phyloP scores from a whole-genome alignment of 1,139 yeast species.

The Wickerhamomyces sp. region DNA sequence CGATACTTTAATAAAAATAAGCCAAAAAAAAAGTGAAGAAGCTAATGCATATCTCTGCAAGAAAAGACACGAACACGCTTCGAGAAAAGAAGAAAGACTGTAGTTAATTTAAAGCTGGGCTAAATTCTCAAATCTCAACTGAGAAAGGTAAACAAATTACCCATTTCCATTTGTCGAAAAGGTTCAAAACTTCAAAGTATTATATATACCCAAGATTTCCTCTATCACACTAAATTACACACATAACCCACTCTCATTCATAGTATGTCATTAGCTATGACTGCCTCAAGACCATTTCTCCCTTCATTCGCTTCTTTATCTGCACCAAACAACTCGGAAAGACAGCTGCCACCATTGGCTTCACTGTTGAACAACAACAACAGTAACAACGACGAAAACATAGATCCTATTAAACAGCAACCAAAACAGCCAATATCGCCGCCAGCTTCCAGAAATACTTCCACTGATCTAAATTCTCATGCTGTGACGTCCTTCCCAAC shows the following conservation, averaged over 20 bases:
- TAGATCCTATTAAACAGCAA: slow-evolving; percentile 1
- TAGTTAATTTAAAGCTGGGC: no score
- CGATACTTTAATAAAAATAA: no score
- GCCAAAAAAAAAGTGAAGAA: no score
- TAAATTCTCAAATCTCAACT: no score
- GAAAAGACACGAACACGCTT: no score
- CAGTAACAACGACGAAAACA: not conserved
- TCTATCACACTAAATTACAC: no score
- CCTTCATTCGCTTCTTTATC: not conserved
- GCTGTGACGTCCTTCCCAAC: slow-evolving; percentile 1
- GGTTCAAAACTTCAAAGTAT: no score
- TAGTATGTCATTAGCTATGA: slow-evolving; percentile 1
- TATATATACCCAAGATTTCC: not conserved
- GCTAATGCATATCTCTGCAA: no score
- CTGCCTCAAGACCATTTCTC: not conserved
- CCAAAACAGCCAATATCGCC: not conserved
- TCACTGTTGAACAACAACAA: not conserved
- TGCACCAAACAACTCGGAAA: not conserved
- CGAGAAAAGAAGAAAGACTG: no score
- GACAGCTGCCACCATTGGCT: slow-evolving; percentile 1
- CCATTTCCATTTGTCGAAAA: no score
- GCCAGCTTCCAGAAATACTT: not conserved
- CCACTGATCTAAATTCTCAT: slow-evolving; percentile 1
- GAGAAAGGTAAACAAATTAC: no score
- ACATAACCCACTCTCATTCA: no score